Conservation (phyloP, 2,329 filamentous ascomycete genomes). For the Epichloe sp. region DNA sequence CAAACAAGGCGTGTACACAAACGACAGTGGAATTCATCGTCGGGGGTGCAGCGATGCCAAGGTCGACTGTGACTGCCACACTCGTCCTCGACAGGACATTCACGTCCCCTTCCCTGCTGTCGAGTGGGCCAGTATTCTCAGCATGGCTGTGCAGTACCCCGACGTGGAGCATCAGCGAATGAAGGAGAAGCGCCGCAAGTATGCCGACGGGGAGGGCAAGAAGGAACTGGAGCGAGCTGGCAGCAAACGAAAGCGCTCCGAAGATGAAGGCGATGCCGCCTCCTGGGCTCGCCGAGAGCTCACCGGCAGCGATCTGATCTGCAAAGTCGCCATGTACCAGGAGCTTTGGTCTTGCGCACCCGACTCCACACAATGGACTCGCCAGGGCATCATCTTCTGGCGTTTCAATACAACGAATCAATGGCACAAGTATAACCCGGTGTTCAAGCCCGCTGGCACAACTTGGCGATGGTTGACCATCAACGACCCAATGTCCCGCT, state of each 20-base stretch:
- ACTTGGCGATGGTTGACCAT: slow-evolving; percentile 51
- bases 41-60: slow-evolving; percentile 36
- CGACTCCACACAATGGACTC: slow-evolving; percentile 35
- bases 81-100: slow-evolving; percentile 33
- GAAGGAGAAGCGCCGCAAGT: slow-evolving; percentile 24
- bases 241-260: slow-evolving; percentile 27
- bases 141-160: slow-evolving; percentile 40
- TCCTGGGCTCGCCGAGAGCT: slow-evolving; percentile 26
- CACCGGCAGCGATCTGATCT: slow-evolving; percentile 42
- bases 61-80: slow-evolving; percentile 37
- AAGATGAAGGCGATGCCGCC: slow-evolving; percentile 27
- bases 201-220: slow-evolving; percentile 20
- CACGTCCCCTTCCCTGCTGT: slow-evolving; percentile 44
- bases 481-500: slow-evolving; percentile 44
- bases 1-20: slow-evolving; percentile 31
- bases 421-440: slow-evolving; percentile 35
- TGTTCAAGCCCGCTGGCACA: slow-evolving; percentile 39
- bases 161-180: slow-evolving; percentile 27
- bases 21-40: slow-evolving; percentile 39
- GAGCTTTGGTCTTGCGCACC: slow-evolving; percentile 47
- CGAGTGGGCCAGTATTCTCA: slow-evolving; percentile 45
- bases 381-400: slow-evolving; percentile 50
- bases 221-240: slow-evolving; percentile 22
- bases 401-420: slow-evolving; percentile 42
- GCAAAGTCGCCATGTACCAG: slow-evolving; percentile 53